Percentiles rank a stretch among this genome's conserved stretches.
These are phyloP conservation scores for Byssothecium circinans DNA, from an alignment of 2,329 filamentous ascomycete genomes.

Conservation along the genomic window DNA sequence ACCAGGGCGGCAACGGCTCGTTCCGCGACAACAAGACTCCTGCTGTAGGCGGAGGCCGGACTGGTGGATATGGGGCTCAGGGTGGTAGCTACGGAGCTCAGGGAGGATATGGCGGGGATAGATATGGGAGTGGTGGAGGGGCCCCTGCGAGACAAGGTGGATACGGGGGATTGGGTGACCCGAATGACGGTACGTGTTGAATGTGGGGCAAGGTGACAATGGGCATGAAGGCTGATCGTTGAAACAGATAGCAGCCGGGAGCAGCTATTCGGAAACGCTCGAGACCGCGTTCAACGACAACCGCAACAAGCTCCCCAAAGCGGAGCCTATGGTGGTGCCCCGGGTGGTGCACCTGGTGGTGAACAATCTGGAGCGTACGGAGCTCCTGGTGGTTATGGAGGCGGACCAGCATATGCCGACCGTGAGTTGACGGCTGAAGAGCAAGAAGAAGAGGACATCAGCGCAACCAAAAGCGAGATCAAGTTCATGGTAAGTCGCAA, in stretches of 20 bases:
- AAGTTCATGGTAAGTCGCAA: constrained; percentile 58
- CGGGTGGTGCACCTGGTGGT: constrained; percentile 21
- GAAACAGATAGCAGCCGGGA: constrained; percentile 60
- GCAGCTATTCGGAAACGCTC: constrained; percentile 64
- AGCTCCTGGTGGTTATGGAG: constrained; percentile 45
- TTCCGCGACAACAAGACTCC: constrained; percentile 49
- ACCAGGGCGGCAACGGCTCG: constrained; percentile 37
- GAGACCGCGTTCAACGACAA: constrained; percentile 50
- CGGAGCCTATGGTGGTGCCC: constrained; percentile 22
- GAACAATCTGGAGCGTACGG: constrained; percentile 24
- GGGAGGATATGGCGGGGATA: constrained; percentile 50
- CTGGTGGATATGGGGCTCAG: constrained; percentile 43
- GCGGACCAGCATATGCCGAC: constrained; percentile 57
- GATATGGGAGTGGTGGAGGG: constrained; percentile 49
- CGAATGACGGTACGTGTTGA: constrained; percentile 1
- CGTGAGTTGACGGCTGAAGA: constrained; percentile 79
- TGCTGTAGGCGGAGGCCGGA: constrained; percentile 29
- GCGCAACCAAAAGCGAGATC: constrained; percentile 67
- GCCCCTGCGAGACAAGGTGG: constrained; percentile 39
- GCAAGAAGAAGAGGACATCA: constrained; percentile 73
- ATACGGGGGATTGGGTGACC: constrained; percentile 41
- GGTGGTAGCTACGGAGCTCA: constrained; percentile 34
- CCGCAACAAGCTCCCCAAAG: constrained; percentile 37
- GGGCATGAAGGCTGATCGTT: too few species aligned
- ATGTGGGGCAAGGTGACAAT: background rate